These are phyloP conservation scores for Ceratocystis huliohia DNA, from an alignment of 2,329 filamentous ascomycete genomes.

Conservation along the genomic window DNA sequence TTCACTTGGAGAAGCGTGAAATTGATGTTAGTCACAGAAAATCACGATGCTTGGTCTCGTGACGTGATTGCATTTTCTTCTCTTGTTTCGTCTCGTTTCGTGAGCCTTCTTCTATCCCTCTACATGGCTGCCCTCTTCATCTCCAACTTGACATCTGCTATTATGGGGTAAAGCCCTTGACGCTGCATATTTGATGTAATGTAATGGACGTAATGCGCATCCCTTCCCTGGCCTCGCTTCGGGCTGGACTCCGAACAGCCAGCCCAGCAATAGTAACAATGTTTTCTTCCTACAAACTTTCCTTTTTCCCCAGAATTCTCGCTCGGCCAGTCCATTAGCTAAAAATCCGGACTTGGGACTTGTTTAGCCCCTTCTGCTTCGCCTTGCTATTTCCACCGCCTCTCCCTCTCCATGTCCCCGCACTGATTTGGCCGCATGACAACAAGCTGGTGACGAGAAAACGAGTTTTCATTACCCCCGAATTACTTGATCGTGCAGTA, in stretches of 20 bases:
- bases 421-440: slow-evolving; percentile 13
- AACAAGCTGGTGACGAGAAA: not conserved
- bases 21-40: slow-evolving; percentile 6
- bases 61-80: not conserved
- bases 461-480: slow-evolving; percentile 17
- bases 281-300: not conserved
- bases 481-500: slow-evolving; percentile 17
- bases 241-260: not conserved
- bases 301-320: not conserved
- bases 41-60: not conserved
- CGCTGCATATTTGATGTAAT: too few relatives aligned
- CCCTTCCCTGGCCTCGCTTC: not conserved
- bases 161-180: not conserved
- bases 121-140: not conserved
- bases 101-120: not conserved
- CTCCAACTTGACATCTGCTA: not conserved
- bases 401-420: not conserved
- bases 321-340: not conserved
- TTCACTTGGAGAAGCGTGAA: not conserved
- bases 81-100: not conserved
- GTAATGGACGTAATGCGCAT: too few relatives aligned
- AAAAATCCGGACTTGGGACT: not conserved
- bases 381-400: not conserved
- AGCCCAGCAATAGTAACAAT: not conserved
- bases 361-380: not conserved